These are phyloP conservation scores for Fusarium verticillioides DNA, from an alignment of 2,329 filamentous ascomycete species.

Conservation along the genomic window DNA sequence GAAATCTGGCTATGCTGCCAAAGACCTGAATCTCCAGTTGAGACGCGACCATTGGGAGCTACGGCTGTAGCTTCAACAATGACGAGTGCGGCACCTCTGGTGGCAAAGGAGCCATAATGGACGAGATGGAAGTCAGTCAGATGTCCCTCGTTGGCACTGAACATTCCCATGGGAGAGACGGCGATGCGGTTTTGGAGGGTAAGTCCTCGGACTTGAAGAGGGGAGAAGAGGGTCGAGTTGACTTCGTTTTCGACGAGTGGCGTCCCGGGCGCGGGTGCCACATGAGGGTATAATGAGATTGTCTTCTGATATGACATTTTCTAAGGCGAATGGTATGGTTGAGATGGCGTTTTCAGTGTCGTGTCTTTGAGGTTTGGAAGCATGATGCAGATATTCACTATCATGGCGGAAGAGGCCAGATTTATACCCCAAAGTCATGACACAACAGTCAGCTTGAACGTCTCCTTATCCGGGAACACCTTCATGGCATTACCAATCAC, in stretches of 20 bases:
- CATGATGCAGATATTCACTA: accelerated
- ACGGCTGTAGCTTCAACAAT: neutral
- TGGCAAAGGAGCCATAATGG: neutral
- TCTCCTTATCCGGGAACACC: too few relatives aligned
- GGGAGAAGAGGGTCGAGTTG: neutral
- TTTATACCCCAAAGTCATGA: neutral
- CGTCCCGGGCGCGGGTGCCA: neutral
- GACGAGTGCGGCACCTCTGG: neutral
- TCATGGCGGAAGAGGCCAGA: accelerated
- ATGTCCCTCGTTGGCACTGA: neutral
- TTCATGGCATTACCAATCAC: too few relatives aligned
- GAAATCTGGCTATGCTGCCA: neutral
- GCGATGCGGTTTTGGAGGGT: neutral
- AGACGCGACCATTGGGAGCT: neutral
- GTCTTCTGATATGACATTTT: neutral
- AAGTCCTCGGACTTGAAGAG: neutral
- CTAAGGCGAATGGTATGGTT: accelerated
- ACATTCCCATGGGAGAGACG: neutral
- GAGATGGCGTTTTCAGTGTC: accelerated
- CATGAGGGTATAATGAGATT: accelerated
- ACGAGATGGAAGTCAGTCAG: neutral
- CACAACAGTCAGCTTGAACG: accelerated
- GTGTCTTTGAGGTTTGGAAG: too few relatives aligned
- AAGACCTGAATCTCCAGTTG: neutral
- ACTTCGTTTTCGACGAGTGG: accelerated